These are phyloP conservation scores for Corylus americana DNA, from an alignment of 306 rosid species.

Conservation along the genomic window DNA sequence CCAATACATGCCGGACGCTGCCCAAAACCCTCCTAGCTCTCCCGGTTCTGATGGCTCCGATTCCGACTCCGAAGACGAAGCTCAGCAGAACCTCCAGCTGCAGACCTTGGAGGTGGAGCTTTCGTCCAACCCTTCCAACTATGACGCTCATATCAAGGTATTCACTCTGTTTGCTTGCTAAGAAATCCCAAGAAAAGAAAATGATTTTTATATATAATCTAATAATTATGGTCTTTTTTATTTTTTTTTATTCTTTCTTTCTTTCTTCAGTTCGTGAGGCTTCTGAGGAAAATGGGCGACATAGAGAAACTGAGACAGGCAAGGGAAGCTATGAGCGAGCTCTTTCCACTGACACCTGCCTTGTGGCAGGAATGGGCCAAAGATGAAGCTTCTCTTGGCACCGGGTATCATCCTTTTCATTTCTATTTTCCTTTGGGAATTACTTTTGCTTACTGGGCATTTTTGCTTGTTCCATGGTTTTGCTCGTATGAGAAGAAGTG, in stretches of 20 bases:
- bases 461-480: background rate
- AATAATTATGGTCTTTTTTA: background rate
- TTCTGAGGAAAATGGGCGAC: conserved; percentile 69
- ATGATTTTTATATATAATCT: background rate
- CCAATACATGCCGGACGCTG: conserved; percentile 34
- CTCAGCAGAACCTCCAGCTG: conserved; percentile 62
- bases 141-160: conserved; percentile 72
- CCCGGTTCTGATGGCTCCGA: conserved; percentile 20
- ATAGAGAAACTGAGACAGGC: conserved; percentile 71
- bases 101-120: conserved; percentile 63
- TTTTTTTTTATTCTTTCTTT: too few species aligned
- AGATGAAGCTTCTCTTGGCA: conserved; percentile 67
- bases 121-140: conserved; percentile 63
- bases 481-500: background rate
- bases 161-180: conserved; percentile 2
- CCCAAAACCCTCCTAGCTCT: conserved; percentile 28
- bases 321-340: conserved; percentile 73
- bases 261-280: conserved; percentile 53
- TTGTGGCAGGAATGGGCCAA: conserved; percentile 93
- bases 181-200: background rate
- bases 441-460: background rate
- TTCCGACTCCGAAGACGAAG: conserved; percentile 53
- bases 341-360: conserved; percentile 70
- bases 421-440: background rate
- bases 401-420: conserved; percentile 39